Evolutionary conservation across 164 flowering plant species (phyloP), one percentile per base, ranked within the genome.

Genomic region (Kingdonia uniflora): DNA sequence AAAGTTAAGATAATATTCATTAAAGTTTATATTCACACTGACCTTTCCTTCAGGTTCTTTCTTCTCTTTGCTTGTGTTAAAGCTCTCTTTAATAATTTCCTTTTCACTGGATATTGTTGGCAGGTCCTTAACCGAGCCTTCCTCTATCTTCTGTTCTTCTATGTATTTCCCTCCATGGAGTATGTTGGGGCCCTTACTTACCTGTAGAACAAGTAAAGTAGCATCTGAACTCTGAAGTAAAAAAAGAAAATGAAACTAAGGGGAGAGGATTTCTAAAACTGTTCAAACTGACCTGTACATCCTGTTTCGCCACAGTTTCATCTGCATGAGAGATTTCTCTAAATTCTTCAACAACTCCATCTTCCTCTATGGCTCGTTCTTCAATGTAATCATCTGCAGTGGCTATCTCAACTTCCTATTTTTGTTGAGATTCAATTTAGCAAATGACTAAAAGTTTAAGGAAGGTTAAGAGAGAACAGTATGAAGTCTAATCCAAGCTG

Each of bases 251-350:
- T 25, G 26, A 26, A n/a, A 14, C 48, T 17, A 42, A 42, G 17
- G 20, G 19, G 48, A 19, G 20, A 19, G 16, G 10, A 1, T 2
- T 1, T 44, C 2, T 19, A 44, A 44, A n/a, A n/a, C n/a, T n/a
- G n/a, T n/a, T n/a, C n/a, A n/a, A n/a, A 26, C 51, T 48, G 15
- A 35, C 41, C 22, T 51, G 39, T 10, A 25, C 16, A 14, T 51
- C 22, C 4, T n/a, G 39, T 15, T 15, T 16, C 15, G 10, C 20
- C 23, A 16, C 54, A 6, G 25, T 26, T 24, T 43, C 58, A 19
- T 55, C 61, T 57, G 35, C 62, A 22, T 21, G 47, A 48, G 11
- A 46, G 8, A 22, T 61, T 26, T 44, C 13, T 22, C 19, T 41
- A 37, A 24, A 22, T 25, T n/a, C 21, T 39, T 57, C 19, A 23